Evolutionary conservation across 1,139 yeast genomes (phyloP), one percentile per base, ranked within the genome.

Genomic region (Suhomyces bokatorum): DNA sequence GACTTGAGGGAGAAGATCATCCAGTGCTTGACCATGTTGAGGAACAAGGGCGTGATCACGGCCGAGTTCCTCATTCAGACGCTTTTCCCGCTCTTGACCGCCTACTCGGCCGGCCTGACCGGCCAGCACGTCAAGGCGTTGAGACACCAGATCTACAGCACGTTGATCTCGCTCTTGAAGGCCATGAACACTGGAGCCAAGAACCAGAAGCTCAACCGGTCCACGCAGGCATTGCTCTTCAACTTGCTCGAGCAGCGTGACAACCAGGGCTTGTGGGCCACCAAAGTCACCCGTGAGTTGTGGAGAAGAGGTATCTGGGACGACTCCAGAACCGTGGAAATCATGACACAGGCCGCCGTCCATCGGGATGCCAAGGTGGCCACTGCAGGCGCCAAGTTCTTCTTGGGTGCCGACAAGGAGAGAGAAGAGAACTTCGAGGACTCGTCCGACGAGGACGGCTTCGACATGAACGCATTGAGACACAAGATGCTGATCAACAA

Each of bases 271-370:
- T 70, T 93, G 27, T 93, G 99, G 98, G 97, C 99, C 4, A 87
- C 98, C 9, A 90, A 89, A 59, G 73, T 93, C 45, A 90, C 98
- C 8, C 79, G 98, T 63, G 98, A 93, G 64, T 75, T 93, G 45
- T 93, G 99, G 99, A 80, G 96, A 70, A 78, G 98, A 61, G 96
- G 96, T 59, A 86, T 93, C 49, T 93, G 99, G 99, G 97, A 90
- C 64, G 99, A 93, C 66, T 80, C 96, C 1, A 76, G 98, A 56
- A 86, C 98, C 0, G 96, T 93, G 20, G 99, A 93, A 66, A 82
- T 93, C 58, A 91, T 95, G 98, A 86, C 96, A 2, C 95, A 89
- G 58, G 97, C 98, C 1, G 90, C 97, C 1, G 67, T 87, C 48
- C 97, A 90, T 60, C 82, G 87, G 10, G 96, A 91, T 56, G 78